Evolutionary conservation across 768 basidiomycete genomes (phyloP).

Genomic region (Pleurotus tuber-regium): DNA sequence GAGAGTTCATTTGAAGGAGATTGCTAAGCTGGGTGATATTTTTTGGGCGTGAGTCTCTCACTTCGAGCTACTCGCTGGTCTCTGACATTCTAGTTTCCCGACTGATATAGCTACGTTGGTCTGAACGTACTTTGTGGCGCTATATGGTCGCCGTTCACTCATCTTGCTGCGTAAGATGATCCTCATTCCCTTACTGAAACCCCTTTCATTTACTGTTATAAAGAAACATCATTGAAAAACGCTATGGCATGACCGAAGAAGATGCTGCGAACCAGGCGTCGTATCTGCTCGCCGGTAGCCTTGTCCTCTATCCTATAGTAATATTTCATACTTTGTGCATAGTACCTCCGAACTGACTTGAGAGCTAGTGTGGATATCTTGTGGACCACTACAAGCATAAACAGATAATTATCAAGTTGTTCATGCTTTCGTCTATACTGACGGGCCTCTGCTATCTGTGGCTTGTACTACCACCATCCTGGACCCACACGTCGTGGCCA

Average conservation of each 20-base stretch:
- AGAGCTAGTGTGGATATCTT: slow-evolving; percentile 56
- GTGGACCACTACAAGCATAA: slow-evolving; percentile 58
- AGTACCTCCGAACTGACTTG: not conserved
- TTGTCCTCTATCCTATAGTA: slow-evolving; percentile 70
- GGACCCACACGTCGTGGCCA: slow-evolving; percentile 58
- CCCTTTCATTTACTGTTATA: slow-evolving; percentile 11
- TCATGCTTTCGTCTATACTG: slow-evolving; percentile 54
- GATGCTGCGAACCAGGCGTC: slow-evolving; percentile 65
- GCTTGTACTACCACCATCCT: slow-evolving; percentile 58
- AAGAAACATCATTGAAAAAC: slow-evolving; percentile 72
- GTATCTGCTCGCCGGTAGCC: slow-evolving; percentile 66
- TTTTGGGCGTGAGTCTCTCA: slow-evolving; percentile 65
- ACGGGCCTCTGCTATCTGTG: slow-evolving; percentile 65
- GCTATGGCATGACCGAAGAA: slow-evolving; percentile 59
- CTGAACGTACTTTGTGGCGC: slow-evolving; percentile 75
- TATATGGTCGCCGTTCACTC: slow-evolving; percentile 77
- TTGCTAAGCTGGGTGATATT: slow-evolving; percentile 68
- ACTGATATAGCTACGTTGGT: slow-evolving; percentile 55
- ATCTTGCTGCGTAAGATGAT: slow-evolving; percentile 74
- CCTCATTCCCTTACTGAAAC: too few relatives aligned
- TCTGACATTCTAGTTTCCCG: slow-evolving; percentile 9
- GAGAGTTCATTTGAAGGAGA: slow-evolving; percentile 55
- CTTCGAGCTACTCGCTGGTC: not conserved
- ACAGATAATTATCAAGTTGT: slow-evolving; percentile 56
- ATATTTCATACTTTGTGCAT: slow-evolving; percentile 19